Evolutionary conservation across 306 rosid genomes (phyloP), one percentile per base, ranked within the genome.

Genomic region (Comarum palustre): DNA sequence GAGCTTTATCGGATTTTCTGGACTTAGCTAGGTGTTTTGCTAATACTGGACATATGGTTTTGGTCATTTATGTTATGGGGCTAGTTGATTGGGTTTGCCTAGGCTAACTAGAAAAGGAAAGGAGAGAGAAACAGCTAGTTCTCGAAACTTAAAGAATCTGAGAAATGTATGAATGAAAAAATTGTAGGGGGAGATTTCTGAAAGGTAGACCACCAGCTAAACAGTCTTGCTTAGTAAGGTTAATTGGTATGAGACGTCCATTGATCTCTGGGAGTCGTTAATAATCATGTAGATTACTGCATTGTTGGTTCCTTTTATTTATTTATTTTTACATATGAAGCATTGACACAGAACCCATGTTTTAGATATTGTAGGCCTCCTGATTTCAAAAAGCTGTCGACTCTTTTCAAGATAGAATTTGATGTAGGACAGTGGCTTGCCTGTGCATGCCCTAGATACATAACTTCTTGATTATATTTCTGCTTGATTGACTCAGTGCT

Each of bases 171-270:
- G 34, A 51, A 20, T 15, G 31, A 69, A 34, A 69, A 12, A 24
- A 10, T 69, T 17, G 73, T 12, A 68, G 60, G 11, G 46, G 17
- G 72, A n/a, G 17, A 41, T 43, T 29, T 27, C 42, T 46, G 72
- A 46, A 46, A 45, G 41, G 34, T 45, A 46, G 39, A 42, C 57
- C 25, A 19, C 57, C 57, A 16, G 34, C 60, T 31, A 12, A 32
- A 31, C 31, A 14, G 9, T 10, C 61, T 31, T 32, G 60, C 27
- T 69, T 69, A 48, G 73, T 20, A 31, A 17, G 34, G 62, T 20
- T n/a, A 20, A 32, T 32, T 32, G 50, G 20, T 12, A 6, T 22
- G 63, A 6, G 22, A 34, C 41, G 4, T 36, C 34, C 32, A n/a
- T 51, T 70, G 39, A 27, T 34, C 20, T 51, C n/a, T 3, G 63